These are phyloP conservation scores for Gastrolobium villosum DNA, from an alignment of 306 rosid species.

Conservation along the genomic window DNA sequence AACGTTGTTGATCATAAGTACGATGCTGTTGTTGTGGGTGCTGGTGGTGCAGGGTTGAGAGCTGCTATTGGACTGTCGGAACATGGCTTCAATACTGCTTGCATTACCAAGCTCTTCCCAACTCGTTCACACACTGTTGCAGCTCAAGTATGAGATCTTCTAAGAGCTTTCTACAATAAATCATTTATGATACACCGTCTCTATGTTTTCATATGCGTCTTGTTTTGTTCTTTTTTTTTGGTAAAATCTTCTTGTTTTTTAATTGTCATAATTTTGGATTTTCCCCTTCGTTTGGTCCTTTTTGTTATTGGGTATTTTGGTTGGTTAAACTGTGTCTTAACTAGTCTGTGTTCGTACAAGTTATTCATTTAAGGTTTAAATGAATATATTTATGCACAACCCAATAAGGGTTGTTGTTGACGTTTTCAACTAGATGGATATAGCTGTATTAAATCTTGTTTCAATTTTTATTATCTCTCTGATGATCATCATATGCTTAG, in stretches of 20 bases:
- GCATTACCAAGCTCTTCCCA: constrained; percentile 95
- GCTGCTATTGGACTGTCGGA: constrained; percentile 97
- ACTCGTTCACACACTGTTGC: constrained; percentile 99
- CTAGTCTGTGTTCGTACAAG: neutral
- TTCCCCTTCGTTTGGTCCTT: neutral
- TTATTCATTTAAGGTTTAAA: neutral
- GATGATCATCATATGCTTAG: neutral
- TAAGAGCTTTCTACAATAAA: neutral
- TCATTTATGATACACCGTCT: neutral
- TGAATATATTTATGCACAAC: neutral
- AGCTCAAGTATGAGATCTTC: constrained; percentile 73
- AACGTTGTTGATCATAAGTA: constrained; percentile 92
- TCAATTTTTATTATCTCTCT: neutral
- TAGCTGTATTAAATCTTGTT: neutral
- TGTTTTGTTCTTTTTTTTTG: too few species aligned
- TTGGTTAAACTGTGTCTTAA: neutral
- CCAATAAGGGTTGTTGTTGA: neutral
- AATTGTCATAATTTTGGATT: neutral
- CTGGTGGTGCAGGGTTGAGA: constrained; percentile 97
- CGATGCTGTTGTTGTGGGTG: constrained; percentile 95
- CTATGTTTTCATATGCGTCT: neutral
- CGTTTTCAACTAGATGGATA: constrained; percentile 10
- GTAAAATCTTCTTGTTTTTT: neutral
- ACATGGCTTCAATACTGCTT: constrained; percentile 97
- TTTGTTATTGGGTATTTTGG: neutral